Conservation (phyloP, 31 red algal genomes). For the Pterothamnion heteromorphum region DNA sequence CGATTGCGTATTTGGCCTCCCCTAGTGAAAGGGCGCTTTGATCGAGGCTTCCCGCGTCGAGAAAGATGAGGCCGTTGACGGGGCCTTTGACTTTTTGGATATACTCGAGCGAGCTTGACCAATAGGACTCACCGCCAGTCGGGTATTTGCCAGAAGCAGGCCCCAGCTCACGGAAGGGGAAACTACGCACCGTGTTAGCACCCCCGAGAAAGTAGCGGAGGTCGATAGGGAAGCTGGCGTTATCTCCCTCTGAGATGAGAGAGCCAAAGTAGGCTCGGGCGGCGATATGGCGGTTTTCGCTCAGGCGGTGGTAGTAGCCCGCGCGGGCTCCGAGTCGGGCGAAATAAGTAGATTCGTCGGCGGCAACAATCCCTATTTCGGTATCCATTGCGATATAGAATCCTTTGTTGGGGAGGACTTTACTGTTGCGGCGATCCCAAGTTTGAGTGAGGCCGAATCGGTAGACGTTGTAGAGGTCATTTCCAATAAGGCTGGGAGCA, state of each 20-base stretch:
- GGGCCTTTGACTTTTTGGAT: background rate
- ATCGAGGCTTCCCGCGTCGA: constrained; percentile 9
- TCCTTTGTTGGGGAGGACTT: background rate
- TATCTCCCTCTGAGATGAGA: background rate
- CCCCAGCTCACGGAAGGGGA: constrained; percentile 8
- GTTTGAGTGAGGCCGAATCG: background rate
- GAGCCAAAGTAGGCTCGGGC: background rate
- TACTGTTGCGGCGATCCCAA: constrained; percentile 7
- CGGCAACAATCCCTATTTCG: background rate
- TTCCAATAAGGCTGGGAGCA: background rate
- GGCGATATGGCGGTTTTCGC: background rate
- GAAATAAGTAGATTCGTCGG: background rate
- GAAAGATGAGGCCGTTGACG: constrained; percentile 25
- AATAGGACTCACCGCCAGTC: background rate
- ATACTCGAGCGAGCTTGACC: background rate
- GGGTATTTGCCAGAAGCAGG: background rate
- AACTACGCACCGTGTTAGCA: constrained; percentile 23
- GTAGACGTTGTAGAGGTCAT: background rate
- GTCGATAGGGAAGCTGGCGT: constrained; percentile 7
- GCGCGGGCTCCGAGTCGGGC: background rate
- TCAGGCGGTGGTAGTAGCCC: background rate
- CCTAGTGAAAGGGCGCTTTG: background rate
- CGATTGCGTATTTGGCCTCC: background rate
- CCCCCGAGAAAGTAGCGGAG: constrained; percentile 1
- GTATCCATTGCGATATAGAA: background rate